Evolutionary conservation across 1,284 basidiomycete genomes (phyloP).

Genomic region (Phlebopus sp.): DNA sequence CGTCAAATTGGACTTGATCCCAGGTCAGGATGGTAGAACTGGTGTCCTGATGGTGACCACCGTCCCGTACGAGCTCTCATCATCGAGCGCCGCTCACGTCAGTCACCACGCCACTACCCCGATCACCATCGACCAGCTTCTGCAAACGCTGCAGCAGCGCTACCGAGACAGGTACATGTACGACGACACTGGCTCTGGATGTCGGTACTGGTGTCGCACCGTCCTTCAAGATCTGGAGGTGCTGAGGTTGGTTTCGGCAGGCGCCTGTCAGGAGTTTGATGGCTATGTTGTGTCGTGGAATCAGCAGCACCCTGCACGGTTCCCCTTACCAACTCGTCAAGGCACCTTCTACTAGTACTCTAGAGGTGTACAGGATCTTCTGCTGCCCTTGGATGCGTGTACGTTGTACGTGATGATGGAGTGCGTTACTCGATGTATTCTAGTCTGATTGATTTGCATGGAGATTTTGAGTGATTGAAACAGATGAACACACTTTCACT

Average conservation of each 20-base stretch:
- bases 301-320: neutral
- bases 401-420: too few species aligned
- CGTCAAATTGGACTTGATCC: neutral
- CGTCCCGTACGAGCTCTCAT: neutral
- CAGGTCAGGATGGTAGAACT: neutral
- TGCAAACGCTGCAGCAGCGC: neutral
- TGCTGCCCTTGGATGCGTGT: too few species aligned
- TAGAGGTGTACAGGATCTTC: too few species aligned
- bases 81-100: neutral
- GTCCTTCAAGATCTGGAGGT: neutral
- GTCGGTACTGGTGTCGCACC: neutral
- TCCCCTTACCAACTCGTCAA: neutral
- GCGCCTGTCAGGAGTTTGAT: neutral
- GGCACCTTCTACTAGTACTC: constrained; percentile 1
- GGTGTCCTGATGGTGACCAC: neutral
- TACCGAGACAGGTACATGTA: neutral
- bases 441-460: too few species aligned
- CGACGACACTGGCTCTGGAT: neutral
- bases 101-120: neutral
- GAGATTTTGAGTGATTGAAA: too few species aligned
- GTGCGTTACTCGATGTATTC: too few species aligned
- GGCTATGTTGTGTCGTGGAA: neutral
- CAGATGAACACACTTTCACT: too few species aligned
- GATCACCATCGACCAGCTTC: neutral
- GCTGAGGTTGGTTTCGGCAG: neutral